Conservation (phyloP, 768 basidiomycete species). For the Russula sp. region DNA sequence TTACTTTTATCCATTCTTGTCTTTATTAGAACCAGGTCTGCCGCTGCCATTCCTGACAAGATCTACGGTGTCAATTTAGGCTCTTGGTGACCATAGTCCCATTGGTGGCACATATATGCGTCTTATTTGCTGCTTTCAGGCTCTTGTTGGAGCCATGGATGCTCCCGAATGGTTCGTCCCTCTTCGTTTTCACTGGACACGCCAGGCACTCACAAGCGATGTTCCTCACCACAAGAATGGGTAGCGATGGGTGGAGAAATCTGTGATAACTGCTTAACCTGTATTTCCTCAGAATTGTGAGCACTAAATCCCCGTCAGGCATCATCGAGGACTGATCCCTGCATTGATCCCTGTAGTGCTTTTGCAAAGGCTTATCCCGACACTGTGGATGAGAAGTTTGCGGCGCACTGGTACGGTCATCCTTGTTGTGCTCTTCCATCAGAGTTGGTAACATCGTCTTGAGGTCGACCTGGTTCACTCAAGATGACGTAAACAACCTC, state of each 20-base stretch:
- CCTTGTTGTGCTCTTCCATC: not conserved
- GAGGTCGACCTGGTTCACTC: conserved; percentile 68
- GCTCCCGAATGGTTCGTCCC: conserved; percentile 52
- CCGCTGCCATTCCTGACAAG: conserved; percentile 14
- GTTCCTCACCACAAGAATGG: conserved; percentile 48
- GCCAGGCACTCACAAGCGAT: not conserved
- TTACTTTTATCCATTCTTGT: no score
- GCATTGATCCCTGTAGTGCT: conserved; percentile 34
- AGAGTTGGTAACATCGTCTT: not conserved
- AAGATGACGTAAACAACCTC: conserved; percentile 53
- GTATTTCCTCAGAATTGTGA: conserved; percentile 66
- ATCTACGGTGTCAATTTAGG: conserved; percentile 65
- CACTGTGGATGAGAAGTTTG: conserved; percentile 49
- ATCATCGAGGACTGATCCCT: not conserved
- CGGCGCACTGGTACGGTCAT: conserved; percentile 51
- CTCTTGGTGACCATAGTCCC: conserved; percentile 41
- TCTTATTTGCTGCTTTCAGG: conserved; percentile 36
- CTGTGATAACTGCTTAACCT: conserved; percentile 53
- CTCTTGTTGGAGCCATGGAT: conserved; percentile 78
- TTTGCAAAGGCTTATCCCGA: conserved; percentile 55
- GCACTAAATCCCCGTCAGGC: conserved; percentile 50
- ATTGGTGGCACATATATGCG: not conserved
- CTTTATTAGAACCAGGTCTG: no score
- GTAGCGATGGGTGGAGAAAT: conserved; percentile 61
- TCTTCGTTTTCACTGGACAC: not conserved